phyloP scores from a whole-genome alignment of 169 alveolate genomes.

The Theileria equi region DNA sequence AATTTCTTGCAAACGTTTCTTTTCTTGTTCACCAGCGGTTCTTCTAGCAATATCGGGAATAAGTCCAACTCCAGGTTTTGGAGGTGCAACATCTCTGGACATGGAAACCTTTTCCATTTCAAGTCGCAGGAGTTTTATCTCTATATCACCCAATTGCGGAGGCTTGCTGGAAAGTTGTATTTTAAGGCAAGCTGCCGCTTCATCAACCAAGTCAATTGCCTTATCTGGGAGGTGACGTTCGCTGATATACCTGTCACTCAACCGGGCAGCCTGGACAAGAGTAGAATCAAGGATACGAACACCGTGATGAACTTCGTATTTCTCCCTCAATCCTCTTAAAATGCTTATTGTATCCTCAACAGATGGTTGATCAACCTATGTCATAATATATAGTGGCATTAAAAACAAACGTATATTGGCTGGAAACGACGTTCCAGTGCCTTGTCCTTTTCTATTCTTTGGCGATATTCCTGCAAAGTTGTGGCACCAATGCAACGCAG shows the following conservation, averaged over 20 bases:
- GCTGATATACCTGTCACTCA: slow-evolving; percentile 76
- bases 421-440: slow-evolving; percentile 88
- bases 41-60: slow-evolving; percentile 28
- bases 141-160: slow-evolving; percentile 77
- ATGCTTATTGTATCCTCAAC: slow-evolving; percentile 81
- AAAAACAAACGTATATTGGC: slow-evolving; percentile 73
- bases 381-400: slow-evolving; percentile 7
- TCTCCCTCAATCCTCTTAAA: slow-evolving; percentile 81
- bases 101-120: slow-evolving; percentile 82
- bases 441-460: slow-evolving; percentile 84
- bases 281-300: slow-evolving; percentile 84
- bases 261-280: slow-evolving; percentile 83
- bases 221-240: slow-evolving; percentile 82
- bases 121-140: slow-evolving; percentile 75
- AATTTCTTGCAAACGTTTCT: slow-evolving; percentile 51
- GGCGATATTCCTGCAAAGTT: slow-evolving; percentile 83
- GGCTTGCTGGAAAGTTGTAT: slow-evolving; percentile 82
- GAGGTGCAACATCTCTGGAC: slow-evolving; percentile 27
- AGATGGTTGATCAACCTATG: slow-evolving; percentile 77
- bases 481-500: slow-evolving; percentile 86
- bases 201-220: slow-evolving; percentile 84
- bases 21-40: slow-evolving; percentile 46
- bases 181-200: slow-evolving; percentile 83
- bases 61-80: slow-evolving; percentile 9
- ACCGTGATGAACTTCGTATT: slow-evolving; percentile 87